Evolutionary conservation across 192 early-diverging fungal genomes (phyloP), one percentile per base, ranked within the genome.

Genomic region (Coemansia javaensis): DNA sequence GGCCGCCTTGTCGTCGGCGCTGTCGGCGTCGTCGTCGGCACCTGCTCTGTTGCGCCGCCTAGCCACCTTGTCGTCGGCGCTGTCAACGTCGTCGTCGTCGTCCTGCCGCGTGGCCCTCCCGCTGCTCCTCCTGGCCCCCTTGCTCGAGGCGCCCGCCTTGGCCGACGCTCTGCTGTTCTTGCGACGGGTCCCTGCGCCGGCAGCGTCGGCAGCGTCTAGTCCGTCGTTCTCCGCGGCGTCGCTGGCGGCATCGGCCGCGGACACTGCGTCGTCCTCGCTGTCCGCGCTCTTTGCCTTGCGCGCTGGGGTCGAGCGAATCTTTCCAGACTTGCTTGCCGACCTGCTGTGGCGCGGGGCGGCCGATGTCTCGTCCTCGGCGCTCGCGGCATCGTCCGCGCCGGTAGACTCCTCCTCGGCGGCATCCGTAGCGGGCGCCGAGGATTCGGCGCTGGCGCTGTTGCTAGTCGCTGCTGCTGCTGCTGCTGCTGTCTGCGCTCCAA

Each of bases 401-500:
- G 46, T 34, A 2, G 46, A 32, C 24, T 48, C 47, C 12, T 39
- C 31, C 1, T 42, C 47, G n/a, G 32, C 44, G 32, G 47, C 14
- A 5, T 46, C 43, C 1, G 36, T 17, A n/a, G 23, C 25, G 8
- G 40, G 15, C 0, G 45, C 23, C 16, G 35, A 24, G 4, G 28
- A 47, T 7, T 41, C 48, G 22, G 38, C 47, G 15, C 21, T 27
- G 9, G 43, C 31, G 27, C 27, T 30, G 16, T 39, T 27, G 38
- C 25, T 37, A 5, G 28, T 28, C 2, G 37, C 18, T 1, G 53
- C 53, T 0, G 28, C 7, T 1, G 55, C 31, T 4, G 37, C 18
- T 1, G 53, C 53, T 0, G 28, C 7, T 1, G 55, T 21, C 4
- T 49, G 55, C 8, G 55, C 7, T 9, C 7, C 40, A 17, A 57